A percentile compares a stretch with the other conserved stretches of the same genome.
phyloP scores from a whole-genome alignment of 2,329 filamentous ascomycete species.

The Aspergillus neoniger region DNA sequence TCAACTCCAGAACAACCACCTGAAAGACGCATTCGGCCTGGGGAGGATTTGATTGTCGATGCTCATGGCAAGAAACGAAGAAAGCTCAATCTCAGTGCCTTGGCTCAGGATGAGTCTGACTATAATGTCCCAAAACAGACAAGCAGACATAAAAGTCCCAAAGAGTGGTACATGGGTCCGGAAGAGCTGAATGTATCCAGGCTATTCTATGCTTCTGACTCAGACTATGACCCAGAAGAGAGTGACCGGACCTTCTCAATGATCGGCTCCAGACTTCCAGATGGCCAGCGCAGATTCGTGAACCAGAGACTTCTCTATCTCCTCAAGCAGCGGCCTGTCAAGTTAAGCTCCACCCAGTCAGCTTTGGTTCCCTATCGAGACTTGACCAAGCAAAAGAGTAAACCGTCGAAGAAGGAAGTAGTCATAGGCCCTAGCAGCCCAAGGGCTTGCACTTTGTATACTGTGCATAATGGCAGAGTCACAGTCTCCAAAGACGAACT shows the following conservation, averaged over 20 bases:
- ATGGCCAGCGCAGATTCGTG: slow-evolving; percentile 33
- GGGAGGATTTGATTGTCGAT: slow-evolving; percentile 30
- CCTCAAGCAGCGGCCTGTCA: slow-evolving; percentile 28
- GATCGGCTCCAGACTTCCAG: slow-evolving; percentile 24
- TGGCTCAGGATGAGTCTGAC: slow-evolving; percentile 3
- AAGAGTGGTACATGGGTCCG: slow-evolving; percentile 42
- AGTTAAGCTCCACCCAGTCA: slow-evolving; percentile 22
- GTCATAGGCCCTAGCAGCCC: slow-evolving; percentile 12
- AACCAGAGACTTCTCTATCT: slow-evolving; percentile 32
- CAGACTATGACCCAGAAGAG: slow-evolving; percentile 29
- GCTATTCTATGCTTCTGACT: slow-evolving; percentile 46
- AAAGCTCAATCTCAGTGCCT: slow-evolving; percentile 25
- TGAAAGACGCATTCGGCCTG: slow-evolving; percentile 12
- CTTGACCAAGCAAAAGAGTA: not conserved
- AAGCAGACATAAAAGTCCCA: not conserved
- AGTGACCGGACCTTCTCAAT: slow-evolving; percentile 30
- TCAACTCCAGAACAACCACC: not conserved
- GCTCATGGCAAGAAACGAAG: slow-evolving; percentile 33
- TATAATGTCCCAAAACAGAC: not conserved
- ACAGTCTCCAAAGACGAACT: slow-evolving; percentile 30
- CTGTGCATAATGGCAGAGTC: slow-evolving; percentile 26
- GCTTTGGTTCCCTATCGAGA: slow-evolving; percentile 32
- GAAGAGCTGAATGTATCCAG: slow-evolving; percentile 40
- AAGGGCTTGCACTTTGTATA: slow-evolving; percentile 34
- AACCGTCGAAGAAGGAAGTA: slow-evolving; percentile 11